These are phyloP conservation scores for Yamadazyma philogaea DNA, from an alignment of 805 yeast genomes.

Conservation along the genomic window DNA sequence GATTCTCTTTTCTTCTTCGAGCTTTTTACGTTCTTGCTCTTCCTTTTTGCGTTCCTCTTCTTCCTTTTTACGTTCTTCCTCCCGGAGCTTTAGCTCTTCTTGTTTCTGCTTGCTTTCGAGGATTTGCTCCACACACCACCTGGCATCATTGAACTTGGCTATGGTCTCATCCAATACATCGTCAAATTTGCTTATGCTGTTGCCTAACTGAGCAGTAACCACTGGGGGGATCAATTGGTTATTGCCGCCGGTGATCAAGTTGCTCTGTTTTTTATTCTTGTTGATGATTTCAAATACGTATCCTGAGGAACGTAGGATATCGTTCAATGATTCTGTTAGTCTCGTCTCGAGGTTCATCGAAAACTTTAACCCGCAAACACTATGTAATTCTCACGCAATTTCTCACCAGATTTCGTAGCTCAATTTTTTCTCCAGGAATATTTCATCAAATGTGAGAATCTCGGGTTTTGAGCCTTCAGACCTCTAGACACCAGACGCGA, in stretches of 20 bases:
- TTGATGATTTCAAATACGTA: conserved; percentile 41
- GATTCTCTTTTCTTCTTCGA: conserved; percentile 16
- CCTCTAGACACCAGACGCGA: not conserved
- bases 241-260: conserved; percentile 40
- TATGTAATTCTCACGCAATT: not conserved
- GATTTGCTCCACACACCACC: conserved; percentile 43
- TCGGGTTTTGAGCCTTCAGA: not conserved
- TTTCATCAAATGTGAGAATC: too few species aligned
- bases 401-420: conserved; percentile 4
- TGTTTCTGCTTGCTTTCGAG: conserved; percentile 40
- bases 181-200: conserved; percentile 36
- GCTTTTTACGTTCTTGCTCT: conserved; percentile 17
- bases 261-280: conserved; percentile 40
- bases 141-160: conserved; percentile 39
- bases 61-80: conserved; percentile 23
- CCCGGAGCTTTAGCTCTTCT: conserved; percentile 37
- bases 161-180: conserved; percentile 42
- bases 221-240: conserved; percentile 39
- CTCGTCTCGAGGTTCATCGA: conserved; percentile 38
- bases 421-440: not conserved
- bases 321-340: conserved; percentile 39
- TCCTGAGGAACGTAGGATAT: conserved; percentile 41
- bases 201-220: conserved; percentile 33
- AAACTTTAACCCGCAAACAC: not conserved
- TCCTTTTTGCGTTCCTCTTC: conserved; percentile 21